A percentile compares a stretch with the other conserved stretches of the same genome.
Evolutionary conservation across 2,329 filamentous ascomycete species (phyloP).

Genomic region (Neopestalotiopsis sp.): DNA sequence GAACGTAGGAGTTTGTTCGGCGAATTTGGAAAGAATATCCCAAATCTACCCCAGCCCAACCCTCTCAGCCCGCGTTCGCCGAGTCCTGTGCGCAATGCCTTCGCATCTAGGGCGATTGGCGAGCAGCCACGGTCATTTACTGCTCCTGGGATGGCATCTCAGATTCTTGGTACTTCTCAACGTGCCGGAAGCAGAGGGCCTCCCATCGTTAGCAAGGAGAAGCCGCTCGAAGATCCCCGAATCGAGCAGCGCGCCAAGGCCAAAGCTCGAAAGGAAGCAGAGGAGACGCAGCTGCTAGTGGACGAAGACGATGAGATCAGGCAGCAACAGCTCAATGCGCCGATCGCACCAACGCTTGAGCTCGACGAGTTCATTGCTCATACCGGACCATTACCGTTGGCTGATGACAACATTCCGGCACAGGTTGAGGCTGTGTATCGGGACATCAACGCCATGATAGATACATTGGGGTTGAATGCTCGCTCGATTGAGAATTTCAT

Average conservation of each 20-base stretch:
- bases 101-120: constrained; percentile 54
- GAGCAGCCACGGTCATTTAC: constrained; percentile 64
- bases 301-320: constrained; percentile 75
- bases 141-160: constrained; percentile 63
- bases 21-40: constrained; percentile 54
- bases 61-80: constrained; percentile 71
- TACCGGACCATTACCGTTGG: constrained; percentile 56
- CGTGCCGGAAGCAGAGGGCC: constrained; percentile 42
- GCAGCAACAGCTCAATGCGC: constrained; percentile 64
- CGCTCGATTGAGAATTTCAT: constrained; percentile 70
- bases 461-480: constrained; percentile 85
- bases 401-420: constrained; percentile 62
- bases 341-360: constrained; percentile 63
- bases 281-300: constrained; percentile 61
- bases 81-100: constrained; percentile 68
- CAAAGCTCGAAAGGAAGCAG: constrained; percentile 60
- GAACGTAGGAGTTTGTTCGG: constrained; percentile 57
- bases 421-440: constrained; percentile 73
- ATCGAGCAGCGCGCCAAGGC: constrained; percentile 55
- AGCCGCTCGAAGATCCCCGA: constrained; percentile 50
- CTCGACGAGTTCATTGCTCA: constrained; percentile 73
- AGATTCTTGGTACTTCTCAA: constrained; percentile 50
- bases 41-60: constrained; percentile 59
- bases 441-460: constrained; percentile 92
- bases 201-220: constrained; percentile 45